Conservation (phyloP, 2,329 filamentous ascomycete species). For the Ceratocystis lukuohia region DNA sequence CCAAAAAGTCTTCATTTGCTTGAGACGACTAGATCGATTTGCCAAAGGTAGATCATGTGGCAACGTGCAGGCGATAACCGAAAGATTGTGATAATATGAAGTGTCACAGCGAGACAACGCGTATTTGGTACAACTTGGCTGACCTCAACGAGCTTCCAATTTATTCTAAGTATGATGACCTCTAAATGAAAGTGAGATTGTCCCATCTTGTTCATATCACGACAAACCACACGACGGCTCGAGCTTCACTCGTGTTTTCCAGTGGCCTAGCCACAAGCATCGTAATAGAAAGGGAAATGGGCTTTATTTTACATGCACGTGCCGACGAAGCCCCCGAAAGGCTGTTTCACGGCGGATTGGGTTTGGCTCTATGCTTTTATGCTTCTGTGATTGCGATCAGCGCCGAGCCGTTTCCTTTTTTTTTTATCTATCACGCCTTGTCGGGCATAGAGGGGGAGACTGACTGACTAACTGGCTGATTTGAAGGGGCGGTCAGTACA, state of each 20-base stretch:
- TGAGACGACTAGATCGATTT: background rate
- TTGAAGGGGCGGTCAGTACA: too few relatives aligned
- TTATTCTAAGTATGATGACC: background rate
- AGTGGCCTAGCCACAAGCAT: background rate
- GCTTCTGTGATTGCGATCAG: background rate
- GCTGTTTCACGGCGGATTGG: background rate
- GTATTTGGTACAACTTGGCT: background rate
- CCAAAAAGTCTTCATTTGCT: background rate
- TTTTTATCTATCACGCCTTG: too few relatives aligned
- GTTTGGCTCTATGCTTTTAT: background rate
- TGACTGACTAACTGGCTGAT: background rate
- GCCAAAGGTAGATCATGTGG: background rate
- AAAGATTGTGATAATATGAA: background rate
- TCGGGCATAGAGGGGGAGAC: background rate
- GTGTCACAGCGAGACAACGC: background rate
- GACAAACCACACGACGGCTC: background rate
- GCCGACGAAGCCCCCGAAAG: slow-evolving; percentile 5
- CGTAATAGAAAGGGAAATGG: background rate
- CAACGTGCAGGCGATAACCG: background rate
- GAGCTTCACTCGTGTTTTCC: slow-evolving; percentile 3
- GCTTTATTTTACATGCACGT: background rate
- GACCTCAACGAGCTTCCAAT: background rate
- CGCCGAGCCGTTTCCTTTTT: background rate
- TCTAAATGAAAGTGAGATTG: background rate
- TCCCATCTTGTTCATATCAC: background rate